phyloP scores from a whole-genome alignment of 2,329 filamentous ascomycete genomes.

The Metarhizium robertsii region DNA sequence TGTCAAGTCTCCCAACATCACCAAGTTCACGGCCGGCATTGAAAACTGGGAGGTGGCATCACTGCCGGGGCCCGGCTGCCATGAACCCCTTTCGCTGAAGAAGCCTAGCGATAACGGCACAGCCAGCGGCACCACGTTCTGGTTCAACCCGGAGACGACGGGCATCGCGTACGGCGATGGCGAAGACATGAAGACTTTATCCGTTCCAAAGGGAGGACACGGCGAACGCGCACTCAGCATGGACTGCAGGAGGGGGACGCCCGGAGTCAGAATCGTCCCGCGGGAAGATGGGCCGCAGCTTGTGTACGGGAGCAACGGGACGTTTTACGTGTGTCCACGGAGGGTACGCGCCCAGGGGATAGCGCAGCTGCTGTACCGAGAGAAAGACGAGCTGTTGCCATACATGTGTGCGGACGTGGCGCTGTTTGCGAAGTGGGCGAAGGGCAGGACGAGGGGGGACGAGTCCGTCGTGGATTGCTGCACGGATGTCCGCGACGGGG shows the following conservation, averaged over 20 bases:
- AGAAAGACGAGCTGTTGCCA: neutral
- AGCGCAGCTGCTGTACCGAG: conserved; percentile 1
- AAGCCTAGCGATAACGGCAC: neutral
- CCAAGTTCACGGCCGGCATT: conserved; percentile 2
- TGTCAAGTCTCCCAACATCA: conserved; percentile 2
- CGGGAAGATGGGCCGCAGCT: conserved; percentile 3
- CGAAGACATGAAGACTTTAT: neutral
- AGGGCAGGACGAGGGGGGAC: neutral
- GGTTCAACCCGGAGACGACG: conserved; percentile 1
- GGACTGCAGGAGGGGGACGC: conserved; percentile 2
- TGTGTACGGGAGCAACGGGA: neutral
- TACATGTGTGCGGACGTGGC: conserved; percentile 3
- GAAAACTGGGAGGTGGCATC: conserved; percentile 4
- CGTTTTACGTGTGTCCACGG: conserved; percentile 3
- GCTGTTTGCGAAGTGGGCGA: conserved; percentile 2
- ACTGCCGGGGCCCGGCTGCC: neutral
- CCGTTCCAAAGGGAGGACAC: neutral
- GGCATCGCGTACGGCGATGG: neutral
- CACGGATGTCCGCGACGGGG: conserved; percentile 1
- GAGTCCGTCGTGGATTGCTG: conserved; percentile 1
- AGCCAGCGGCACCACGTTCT: conserved; percentile 1
- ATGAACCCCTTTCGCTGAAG: conserved; percentile 1
- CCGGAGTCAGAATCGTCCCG: neutral
- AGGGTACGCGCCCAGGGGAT: neutral
- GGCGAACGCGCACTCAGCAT: conserved; percentile 1